Conservation (phyloP, 306 rosid genomes). For the Phaseolus lunatus region DNA sequence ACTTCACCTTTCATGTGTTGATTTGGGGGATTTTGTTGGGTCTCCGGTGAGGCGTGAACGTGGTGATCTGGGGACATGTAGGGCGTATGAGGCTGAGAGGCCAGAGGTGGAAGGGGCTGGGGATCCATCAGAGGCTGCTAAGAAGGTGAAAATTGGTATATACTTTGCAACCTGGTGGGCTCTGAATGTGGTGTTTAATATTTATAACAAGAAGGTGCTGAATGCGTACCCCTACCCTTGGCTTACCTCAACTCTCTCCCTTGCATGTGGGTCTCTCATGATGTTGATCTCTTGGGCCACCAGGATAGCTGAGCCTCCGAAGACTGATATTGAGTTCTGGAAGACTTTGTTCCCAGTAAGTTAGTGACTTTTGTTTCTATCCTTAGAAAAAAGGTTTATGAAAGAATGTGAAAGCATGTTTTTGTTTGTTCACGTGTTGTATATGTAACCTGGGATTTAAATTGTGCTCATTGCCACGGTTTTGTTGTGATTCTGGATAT, state of each 20-base stretch:
- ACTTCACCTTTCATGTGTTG: conserved; percentile 58
- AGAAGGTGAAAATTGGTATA: conserved; percentile 83
- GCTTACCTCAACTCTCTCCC: conserved; percentile 92
- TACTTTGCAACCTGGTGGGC: conserved; percentile 96
- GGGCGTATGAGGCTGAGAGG: conserved; percentile 67
- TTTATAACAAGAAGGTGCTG: conserved; percentile 92
- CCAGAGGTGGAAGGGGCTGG: conserved; percentile 59
- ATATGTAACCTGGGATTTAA: not conserved
- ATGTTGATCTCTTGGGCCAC: conserved; percentile 89
- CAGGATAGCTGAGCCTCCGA: conserved; percentile 83
- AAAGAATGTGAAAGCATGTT: conserved; percentile 45
- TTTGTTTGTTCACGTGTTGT: conserved; percentile 38
- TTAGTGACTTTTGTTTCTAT: conserved; percentile 55
- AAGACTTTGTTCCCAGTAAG: conserved; percentile 92
- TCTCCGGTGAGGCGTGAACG: conserved; percentile 38
- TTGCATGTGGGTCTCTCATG: conserved; percentile 90
- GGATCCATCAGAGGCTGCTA: conserved; percentile 64
- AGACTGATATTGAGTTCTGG: conserved; percentile 87
- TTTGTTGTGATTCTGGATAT: not conserved
- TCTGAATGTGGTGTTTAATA: conserved; percentile 88
- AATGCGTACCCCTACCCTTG: conserved; percentile 93
- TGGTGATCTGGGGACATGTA: conserved; percentile 51
- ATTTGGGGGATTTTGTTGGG: conserved; percentile 46
- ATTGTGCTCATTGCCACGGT: not conserved
- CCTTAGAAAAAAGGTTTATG: conserved; percentile 48